phyloP scores from a whole-genome alignment of 495 filamentous ascomycete species.

The Tuber magnatum region DNA sequence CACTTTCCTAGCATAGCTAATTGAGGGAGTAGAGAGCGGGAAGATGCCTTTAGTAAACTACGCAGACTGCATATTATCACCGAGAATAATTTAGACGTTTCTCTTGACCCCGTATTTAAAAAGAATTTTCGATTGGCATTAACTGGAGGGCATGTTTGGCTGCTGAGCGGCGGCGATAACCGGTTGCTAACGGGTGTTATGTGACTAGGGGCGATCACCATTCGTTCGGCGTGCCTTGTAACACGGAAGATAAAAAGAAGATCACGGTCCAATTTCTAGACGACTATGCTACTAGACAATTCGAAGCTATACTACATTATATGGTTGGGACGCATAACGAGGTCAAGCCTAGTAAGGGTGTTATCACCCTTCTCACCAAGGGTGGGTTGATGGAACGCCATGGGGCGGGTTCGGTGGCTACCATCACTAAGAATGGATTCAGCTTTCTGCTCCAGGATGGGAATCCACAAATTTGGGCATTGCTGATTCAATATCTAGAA shows the following conservation, averaged over 20 bases:
- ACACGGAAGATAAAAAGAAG: constrained; percentile 50
- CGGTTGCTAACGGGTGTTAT: background rate
- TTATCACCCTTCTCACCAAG: constrained; percentile 69
- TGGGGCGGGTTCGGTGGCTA: constrained; percentile 50
- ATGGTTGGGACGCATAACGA: constrained; percentile 67
- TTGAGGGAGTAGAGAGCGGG: constrained; percentile 54
- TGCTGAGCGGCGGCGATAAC: background rate
- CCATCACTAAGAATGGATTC: constrained; percentile 86
- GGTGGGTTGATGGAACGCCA: constrained; percentile 67
- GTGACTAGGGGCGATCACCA: constrained; percentile 57
- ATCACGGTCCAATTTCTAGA: constrained; percentile 69
- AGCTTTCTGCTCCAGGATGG: constrained; percentile 89
- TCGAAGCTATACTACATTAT: constrained; percentile 92
- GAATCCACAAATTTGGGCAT: constrained; percentile 92
- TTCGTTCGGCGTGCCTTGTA: constrained; percentile 80
- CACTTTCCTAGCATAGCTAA: background rate
- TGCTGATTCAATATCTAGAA: constrained; percentile 87
- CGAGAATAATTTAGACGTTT: constrained; percentile 24
- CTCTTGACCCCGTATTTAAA: constrained; percentile 35
- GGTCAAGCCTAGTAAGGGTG: constrained; percentile 61
- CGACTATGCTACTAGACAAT: constrained; percentile 74
- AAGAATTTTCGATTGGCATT: constrained; percentile 60
- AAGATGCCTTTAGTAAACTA: constrained; percentile 72
- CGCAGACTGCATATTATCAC: constrained; percentile 74
- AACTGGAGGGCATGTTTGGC: constrained; percentile 55